Evolutionary conservation across 1,139 yeast species (phyloP), one percentile per base, ranked within the genome.

Genomic region (Diutina ranongensis): DNA sequence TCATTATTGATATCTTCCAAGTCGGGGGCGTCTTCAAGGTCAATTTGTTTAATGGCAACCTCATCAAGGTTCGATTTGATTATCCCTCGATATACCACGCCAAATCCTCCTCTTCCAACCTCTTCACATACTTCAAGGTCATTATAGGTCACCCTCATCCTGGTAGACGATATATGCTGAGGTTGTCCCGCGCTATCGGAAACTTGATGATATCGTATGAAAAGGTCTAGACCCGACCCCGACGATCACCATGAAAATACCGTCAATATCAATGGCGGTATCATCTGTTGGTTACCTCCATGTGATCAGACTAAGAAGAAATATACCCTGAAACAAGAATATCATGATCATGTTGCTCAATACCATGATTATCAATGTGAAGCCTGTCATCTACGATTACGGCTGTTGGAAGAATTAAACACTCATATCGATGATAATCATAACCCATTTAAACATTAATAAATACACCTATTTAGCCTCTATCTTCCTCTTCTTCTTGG

Each of bases 41-140:
- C 95, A 46, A 87, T 82, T 58, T 82, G 85, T 53, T 78, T 79
- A 47, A 80, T 71, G 12, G 86, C 86, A 33, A 82, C 86, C 46
- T 71, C 76, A 46, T 63, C 59, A 46, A 68, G 65, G 1, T 76
- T 65, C 3, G 68, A 61, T 46, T 68, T 70, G 52, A 83, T 78
- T 9, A 77, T 58, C 0, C 92, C 96, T 45, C 82, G 68, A 62
- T 82, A 87, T 1, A 87, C 96, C 1, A 82, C 84, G 0, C 96
- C 96, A 60, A 86, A 87, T 3, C 92, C 89, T 0, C 96, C 96
- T 47, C 85, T 67, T 1, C 96, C 96, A 1, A 87, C 79, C 58
- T 85, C 89, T 52, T 83, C 89, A 51, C 73, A 74, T 3, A 87
- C 72, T 45, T 77, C 73, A 22, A 71, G 55, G 51, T 71, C 73